Conservation (phyloP, 305 asterid genomes). For the Nicotiana rustica region DNA sequence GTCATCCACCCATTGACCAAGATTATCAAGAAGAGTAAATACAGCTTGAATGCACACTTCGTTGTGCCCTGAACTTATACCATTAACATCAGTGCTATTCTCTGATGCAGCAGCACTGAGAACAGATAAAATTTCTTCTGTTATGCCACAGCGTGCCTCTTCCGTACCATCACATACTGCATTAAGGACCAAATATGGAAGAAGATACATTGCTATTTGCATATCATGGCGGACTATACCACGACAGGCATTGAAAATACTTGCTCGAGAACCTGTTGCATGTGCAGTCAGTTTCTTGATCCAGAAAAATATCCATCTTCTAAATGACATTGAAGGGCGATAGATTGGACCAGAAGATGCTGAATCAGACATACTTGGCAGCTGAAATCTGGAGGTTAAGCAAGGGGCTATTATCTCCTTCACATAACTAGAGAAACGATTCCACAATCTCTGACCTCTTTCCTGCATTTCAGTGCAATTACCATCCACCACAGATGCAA, state of each 20-base stretch:
- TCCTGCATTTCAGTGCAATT: conserved; percentile 54
- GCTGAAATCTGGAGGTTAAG: conserved; percentile 87
- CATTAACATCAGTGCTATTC: conserved; percentile 58
- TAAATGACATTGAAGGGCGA: conserved; percentile 85
- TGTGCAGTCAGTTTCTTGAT: conserved; percentile 82
- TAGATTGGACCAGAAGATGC: conserved; percentile 87
- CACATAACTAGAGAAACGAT: conserved; percentile 88
- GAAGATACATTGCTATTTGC: conserved; percentile 95
- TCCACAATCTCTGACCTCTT: conserved; percentile 95
- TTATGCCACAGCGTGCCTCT: conserved; percentile 90
- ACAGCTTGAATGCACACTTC: conserved; percentile 99
- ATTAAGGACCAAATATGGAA: conserved; percentile 91
- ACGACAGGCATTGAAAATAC: conserved; percentile 93
- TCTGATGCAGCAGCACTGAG: conserved; percentile 85
- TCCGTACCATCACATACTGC: conserved; percentile 91
- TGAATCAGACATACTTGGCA: conserved; percentile 69
- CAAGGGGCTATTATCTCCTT: conserved; percentile 99
- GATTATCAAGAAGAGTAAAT: conserved; percentile 94
- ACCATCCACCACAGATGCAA: conserved; percentile 49
- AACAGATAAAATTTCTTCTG: conserved; percentile 86
- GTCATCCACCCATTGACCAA: conserved; percentile 99
- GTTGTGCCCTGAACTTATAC: conserved; percentile 74
- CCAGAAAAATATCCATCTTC: conserved; percentile 90
- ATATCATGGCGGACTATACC: conserved; percentile 96
- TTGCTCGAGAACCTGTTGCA: conserved; percentile 87